Evolutionary conservation across 352 stramenopile species (phyloP), one percentile per base, ranked within the genome.

Genomic region (Globisporangium middletonii): DNA sequence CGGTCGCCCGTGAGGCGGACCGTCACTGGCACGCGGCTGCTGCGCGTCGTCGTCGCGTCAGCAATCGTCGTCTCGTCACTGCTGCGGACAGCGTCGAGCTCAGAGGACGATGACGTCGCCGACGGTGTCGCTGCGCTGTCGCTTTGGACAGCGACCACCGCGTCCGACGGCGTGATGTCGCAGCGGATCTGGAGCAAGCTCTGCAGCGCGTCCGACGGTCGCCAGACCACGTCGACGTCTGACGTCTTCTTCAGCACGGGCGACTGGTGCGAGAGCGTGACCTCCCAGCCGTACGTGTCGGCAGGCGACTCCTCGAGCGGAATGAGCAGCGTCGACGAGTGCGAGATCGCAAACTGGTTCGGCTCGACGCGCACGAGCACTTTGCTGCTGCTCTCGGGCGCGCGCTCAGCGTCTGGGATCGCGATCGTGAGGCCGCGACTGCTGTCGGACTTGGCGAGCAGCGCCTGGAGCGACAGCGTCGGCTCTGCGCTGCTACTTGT

Each of bases 221-320:
- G 69, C 86, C 86, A 95, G 41, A 49, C 44, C 18, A 89, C 63
- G 53, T 94, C 79, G 9, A 83, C 60, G 50, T 73, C 55, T 42
- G 62, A 50, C 3, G 41, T 58, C 15, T 60, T 53, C 18, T 61
- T 62, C n/a, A 59, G 23, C 7, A 30, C 13, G 11, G 67, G 68
- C 47, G 72, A 77, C 15, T 64, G 60, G 35, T 80, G 56, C 8
- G 73, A 79, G 19, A 89, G 35, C 8, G 57, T 72, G 38, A 86
- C 56, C 2, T 50, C 65, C 81, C 85, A 95, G 0, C 77, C 83
- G 26, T 65, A 57, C 37, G 80, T 73, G 45, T 89, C 76, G 45
- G 59, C 64, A 6, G 85, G 85, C 12, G 71, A 77, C 63, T 94
- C 86, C 72, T 94, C 83, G 7, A 90, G 69, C 38, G 78, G 77